These are phyloP conservation scores for Suhomyces taliae DNA, from an alignment of 1,139 yeast genomes.

Conservation along the genomic window DNA sequence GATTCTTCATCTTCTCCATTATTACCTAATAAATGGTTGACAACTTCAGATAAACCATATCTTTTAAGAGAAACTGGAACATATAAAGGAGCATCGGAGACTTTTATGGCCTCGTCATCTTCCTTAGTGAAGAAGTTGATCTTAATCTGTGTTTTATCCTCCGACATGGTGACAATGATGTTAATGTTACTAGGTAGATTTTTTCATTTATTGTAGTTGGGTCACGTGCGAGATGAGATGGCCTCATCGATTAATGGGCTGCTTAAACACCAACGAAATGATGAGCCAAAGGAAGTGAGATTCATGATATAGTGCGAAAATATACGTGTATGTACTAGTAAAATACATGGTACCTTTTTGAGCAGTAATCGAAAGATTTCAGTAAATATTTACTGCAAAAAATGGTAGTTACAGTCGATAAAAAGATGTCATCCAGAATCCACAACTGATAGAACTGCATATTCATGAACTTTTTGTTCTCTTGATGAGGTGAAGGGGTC, in stretches of 20 bases:
- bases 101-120: constrained; percentile 66
- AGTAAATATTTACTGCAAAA: too few relatives aligned
- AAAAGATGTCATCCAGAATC: too few relatives aligned
- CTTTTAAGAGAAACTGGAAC: constrained; percentile 87
- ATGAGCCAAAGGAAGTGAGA: too few relatives aligned
- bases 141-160: constrained; percentile 53
- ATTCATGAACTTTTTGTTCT: too few relatives aligned
- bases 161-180: constrained; percentile 21
- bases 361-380: too few relatives aligned
- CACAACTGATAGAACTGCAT: too few relatives aligned
- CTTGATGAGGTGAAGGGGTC: too few relatives aligned
- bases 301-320: too few relatives aligned
- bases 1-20: constrained; percentile 40
- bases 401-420: too few relatives aligned
- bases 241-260: background rate
- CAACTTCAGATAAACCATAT: constrained; percentile 91
- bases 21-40: constrained; percentile 72
- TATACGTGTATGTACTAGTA: too few relatives aligned
- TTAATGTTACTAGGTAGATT: constrained; percentile 7
- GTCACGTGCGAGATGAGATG: constrained; percentile 3
- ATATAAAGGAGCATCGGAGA: constrained; percentile 79
- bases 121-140: constrained; percentile 86
- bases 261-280: too few relatives aligned
- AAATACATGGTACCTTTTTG: too few relatives aligned
- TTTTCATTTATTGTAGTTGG: constrained; percentile 15